Conservation (phyloP, 192 early-diverging fungal species). For the Gonapodya sp. region DNA sequence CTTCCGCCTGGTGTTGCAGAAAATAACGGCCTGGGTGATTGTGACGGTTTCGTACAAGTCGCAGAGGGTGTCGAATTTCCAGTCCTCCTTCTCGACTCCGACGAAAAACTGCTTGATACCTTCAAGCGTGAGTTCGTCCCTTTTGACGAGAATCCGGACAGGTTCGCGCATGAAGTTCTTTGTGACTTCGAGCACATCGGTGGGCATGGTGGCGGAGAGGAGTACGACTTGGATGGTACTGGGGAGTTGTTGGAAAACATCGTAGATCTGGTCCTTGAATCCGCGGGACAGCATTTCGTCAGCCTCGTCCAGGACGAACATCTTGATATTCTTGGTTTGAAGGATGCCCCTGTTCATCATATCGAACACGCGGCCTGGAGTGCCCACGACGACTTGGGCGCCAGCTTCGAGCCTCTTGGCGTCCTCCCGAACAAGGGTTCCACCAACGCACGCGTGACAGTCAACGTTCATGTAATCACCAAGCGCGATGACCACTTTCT, state of each 20-base stretch:
- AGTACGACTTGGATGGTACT: constrained; percentile 88
- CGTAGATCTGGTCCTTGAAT: constrained; percentile 98
- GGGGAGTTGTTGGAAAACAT: constrained; percentile 89
- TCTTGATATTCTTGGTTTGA: constrained; percentile 77
- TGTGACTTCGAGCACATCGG: constrained; percentile 90
- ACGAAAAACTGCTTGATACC: constrained; percentile 98
- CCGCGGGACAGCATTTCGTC: constrained; percentile 98
- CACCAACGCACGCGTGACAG: constrained; percentile 96
- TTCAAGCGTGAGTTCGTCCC: constrained; percentile 90
- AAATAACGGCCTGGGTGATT: constrained; percentile 98
- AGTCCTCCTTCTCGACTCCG: constrained; percentile 97
- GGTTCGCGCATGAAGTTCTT: constrained; percentile 98
- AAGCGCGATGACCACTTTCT: constrained; percentile 88
- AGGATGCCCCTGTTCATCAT: constrained; percentile 93
- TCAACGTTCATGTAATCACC: constrained; percentile 93
- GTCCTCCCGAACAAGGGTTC: constrained; percentile 88
- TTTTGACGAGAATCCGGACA: constrained; percentile 97
- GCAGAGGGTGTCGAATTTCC: constrained; percentile 97
- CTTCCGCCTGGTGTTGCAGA: constrained; percentile 99
- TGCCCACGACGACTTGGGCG: constrained; percentile 92
- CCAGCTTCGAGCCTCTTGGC: constrained; percentile 68
- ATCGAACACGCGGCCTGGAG: constrained; percentile 96
- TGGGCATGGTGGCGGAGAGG: constrained; percentile 93
- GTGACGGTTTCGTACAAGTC: constrained; percentile 98
- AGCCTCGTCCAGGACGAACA: constrained; percentile 98